Percentiles rank a stretch among this genome's conserved stretches.
phyloP scores from a whole-genome alignment of 768 basidiomycete genomes.

The Termitomyces sp. region DNA sequence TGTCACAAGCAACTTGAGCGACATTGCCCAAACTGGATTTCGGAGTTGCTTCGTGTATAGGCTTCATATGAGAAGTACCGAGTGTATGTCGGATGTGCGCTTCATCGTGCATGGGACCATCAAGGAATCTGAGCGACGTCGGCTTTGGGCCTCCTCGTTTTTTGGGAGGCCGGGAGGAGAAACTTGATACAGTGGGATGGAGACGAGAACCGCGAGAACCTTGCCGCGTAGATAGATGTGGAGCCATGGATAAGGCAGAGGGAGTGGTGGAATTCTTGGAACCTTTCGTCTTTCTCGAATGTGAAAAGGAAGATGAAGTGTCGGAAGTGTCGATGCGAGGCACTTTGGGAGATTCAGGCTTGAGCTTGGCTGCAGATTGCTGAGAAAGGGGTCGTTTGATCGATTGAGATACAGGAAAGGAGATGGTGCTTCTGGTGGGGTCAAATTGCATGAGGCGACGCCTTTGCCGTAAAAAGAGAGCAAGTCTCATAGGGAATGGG shows the following conservation, averaged over 20 bases:
- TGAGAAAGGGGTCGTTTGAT: conserved; percentile 47
- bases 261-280: conserved; percentile 1
- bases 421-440: conserved; percentile 25
- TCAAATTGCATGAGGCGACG: conserved; percentile 61
- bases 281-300: conserved; percentile 16
- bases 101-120: conserved; percentile 32
- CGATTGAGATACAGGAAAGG: conserved; percentile 17
- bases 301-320: conserved; percentile 18
- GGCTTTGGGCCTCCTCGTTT: conserved; percentile 9
- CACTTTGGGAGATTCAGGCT: conserved; percentile 20
- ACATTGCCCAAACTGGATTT: conserved; percentile 42
- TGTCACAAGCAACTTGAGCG: conserved; percentile 22
- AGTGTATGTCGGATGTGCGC: conserved; percentile 29
- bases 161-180: conserved; percentile 14
- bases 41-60: conserved; percentile 29
- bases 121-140: conserved; percentile 15
- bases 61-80: conserved; percentile 27
- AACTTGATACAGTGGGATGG: conserved; percentile 9
- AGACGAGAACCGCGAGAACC: conserved; percentile 8
- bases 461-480: conserved; percentile 42
- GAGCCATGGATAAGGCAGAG: conserved; percentile 25
- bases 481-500: conserved; percentile 46
- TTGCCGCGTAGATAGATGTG: conserved; percentile 13
- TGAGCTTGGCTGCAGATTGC: conserved; percentile 26
- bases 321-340: conserved; percentile 24